Conservation (phyloP, 208 protist genomes). For the Acanthamoeba divionensis region DNA sequence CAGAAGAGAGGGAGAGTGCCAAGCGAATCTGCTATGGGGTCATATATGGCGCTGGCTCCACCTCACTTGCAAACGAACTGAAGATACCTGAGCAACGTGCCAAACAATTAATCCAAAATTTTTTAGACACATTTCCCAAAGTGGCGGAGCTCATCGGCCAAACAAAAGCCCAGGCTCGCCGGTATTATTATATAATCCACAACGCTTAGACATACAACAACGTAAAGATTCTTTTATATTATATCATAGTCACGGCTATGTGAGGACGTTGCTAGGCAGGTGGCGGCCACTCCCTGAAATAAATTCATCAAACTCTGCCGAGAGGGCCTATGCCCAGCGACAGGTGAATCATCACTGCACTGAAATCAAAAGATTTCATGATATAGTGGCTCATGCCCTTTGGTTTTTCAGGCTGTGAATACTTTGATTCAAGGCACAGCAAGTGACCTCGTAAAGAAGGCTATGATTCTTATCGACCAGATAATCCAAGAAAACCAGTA, state of each 20-base stretch:
- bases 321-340: neutral
- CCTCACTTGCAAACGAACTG: slow-evolving; percentile 6
- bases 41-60: slow-evolving; percentile 22
- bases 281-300: neutral
- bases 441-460: slow-evolving; percentile 39
- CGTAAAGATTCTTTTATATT: neutral
- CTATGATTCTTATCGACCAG: neutral
- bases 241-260: neutral
- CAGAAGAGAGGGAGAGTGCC: neutral
- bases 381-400: neutral
- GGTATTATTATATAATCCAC: neutral
- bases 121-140: neutral
- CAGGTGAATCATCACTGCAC: too few species aligned
- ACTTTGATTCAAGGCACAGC: slow-evolving; percentile 39
- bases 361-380: neutral
- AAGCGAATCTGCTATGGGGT: slow-evolving; percentile 38
- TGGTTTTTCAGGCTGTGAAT: neutral
- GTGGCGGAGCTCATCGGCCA: neutral
- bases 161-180: neutral
- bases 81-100: neutral
- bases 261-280: slow-evolving; percentile 3
- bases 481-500: neutral
- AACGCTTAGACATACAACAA: neutral
- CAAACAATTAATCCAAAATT: neutral
- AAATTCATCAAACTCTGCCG: neutral